These are phyloP conservation scores for Rhodosorus marinus DNA, from an alignment of 23 red algal genomes.

Conservation along the genomic window DNA sequence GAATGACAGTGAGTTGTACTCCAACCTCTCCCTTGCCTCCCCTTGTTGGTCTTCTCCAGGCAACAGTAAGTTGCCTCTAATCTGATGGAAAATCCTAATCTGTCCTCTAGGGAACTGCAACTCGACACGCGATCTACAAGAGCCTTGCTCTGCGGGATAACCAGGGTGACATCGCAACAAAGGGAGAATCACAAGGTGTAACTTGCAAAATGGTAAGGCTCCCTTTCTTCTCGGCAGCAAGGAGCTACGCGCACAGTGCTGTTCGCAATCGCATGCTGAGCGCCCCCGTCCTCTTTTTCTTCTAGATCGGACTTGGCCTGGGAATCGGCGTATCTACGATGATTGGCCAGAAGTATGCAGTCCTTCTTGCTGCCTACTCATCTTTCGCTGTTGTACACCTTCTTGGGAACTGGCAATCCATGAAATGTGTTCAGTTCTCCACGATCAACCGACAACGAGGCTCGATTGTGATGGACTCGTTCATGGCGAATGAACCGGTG, in stretches of 20 bases:
- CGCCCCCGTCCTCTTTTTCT: too few relatives aligned
- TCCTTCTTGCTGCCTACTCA: constrained; percentile 49
- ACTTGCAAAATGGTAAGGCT: constrained; percentile 85
- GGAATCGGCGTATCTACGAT: constrained; percentile 44
- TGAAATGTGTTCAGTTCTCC: constrained; percentile 84
- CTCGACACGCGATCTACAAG: constrained; percentile 80
- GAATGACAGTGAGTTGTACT: too few relatives aligned
- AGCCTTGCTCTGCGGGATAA: constrained; percentile 68
- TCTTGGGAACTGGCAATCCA: constrained; percentile 69
- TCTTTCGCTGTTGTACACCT: constrained; percentile 49
- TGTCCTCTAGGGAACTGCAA: constrained; percentile 92
- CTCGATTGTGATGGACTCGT: constrained; percentile 49
- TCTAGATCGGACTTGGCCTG: constrained; percentile 66
- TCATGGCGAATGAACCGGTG: constrained; percentile 6
- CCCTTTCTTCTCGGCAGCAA: too few relatives aligned
- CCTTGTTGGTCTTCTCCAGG: neutral
- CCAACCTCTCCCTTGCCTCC: too few relatives aligned
- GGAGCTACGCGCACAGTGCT: too few relatives aligned
- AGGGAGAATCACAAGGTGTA: constrained; percentile 90
- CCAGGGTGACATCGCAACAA: constrained; percentile 86
- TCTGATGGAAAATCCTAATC: neutral
- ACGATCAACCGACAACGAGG: constrained; percentile 90
- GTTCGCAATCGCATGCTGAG: too few relatives aligned
- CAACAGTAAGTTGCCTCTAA: neutral
- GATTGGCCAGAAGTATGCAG: constrained; percentile 80